Base-by-base conservation (phyloP, 2,329 filamentous ascomycete genomes). In the Neopestalotiopsis clavispora region DNA sequence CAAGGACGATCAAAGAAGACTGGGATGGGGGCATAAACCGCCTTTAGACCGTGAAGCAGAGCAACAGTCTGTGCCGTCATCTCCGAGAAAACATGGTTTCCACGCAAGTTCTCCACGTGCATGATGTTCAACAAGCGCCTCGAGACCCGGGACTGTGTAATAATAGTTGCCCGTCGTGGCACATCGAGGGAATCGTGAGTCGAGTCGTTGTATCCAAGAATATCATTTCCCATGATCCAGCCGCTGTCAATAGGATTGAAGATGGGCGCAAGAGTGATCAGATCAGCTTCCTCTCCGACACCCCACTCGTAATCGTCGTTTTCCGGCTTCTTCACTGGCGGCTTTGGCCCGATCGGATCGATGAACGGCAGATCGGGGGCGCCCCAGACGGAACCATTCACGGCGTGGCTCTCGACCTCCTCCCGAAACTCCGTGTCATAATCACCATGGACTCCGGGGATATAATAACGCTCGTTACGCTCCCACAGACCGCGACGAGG, bases 1-100 rank as follows among this genome's bases (percentile, higher is more conserved):
- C 92, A 94, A 64, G 91, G 87, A 70, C 92, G 88, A 79, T 95
- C 92, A 75, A 94, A 93, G 79, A 90, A 95, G 61, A 95, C 88
- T 1, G 93, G 92, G 78, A 95, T 92, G 12, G 93, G 93, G 12
- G 90, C 92, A 75, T 91, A 93, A 4, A 94, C 91, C 4, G 91
- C 90, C 81, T 95, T 95, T 63, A 95, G 84, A 5, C 93, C 92
- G 77, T 96, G 92, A 71, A 94, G 88, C 20, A 95, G 84, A 0
- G 92, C 89, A 32, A 91, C 87, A 0, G 91, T 91, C 67, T 92
- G 90, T 0, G 92, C 89, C 70, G 90, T 92, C 92, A 95, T 94
- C 77, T 95, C 93, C 0, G 92, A 92, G 69, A 91, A 92, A 74
- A 95, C 90, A 76, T 94, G 92, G 74, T 92, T 91, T 71, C 92